Evolutionary conservation across 495 filamentous ascomycete genomes (phyloP), one percentile per base, ranked within the genome.

Genomic region (Penicillium steckii): DNA sequence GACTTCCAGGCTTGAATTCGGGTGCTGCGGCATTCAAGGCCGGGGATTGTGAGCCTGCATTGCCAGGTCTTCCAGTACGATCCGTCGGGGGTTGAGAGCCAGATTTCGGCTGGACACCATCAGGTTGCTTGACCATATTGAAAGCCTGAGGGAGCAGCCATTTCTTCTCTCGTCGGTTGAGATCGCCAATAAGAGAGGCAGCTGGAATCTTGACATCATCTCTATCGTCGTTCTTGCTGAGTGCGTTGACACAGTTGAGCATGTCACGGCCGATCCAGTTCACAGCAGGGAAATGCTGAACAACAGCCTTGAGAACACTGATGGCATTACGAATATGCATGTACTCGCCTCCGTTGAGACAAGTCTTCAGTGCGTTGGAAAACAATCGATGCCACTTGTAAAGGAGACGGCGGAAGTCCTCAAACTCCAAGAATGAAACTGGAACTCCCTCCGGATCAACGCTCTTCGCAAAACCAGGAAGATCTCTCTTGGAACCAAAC

Each of bases 321-420:
- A 97, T 95, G 26, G 91, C 89, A 64, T 99, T 99, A 10, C 90
- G 83, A 63, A 97, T 96, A 66, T 96, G 91, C 91, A 96, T 97
- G 79, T 94, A 99, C 65, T 99, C 92, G 53, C 79, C 84, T 10
- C 84, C 82, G 13, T 80, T 79, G 22, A 97, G 77, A 67, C 92
- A 96, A 17, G 74, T 78, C 59, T 89, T 89, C 37, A 99, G 68
- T 2, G 91, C 89, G 15, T 68, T 76, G 59, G 84, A 83, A 25
- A 99, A 71, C 23, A 85, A 77, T 33, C 85, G 82, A 69, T 99
- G 95, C 92, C 92, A 99, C 57, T 88, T 88, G 75, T 87, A 90
- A 15, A 96, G 76, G 8, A 95, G 70, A 53, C 88, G 85, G 18
- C 90, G 83, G 74, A 90, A 99, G 25, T 90, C 85, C 59, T 95